A percentile compares a stretch with the other conserved stretches of the same genome.
These are phyloP conservation scores for Hymenochaete sp. DNA, from an alignment of 1,284 basidiomycete species.

Conservation along the genomic window DNA sequence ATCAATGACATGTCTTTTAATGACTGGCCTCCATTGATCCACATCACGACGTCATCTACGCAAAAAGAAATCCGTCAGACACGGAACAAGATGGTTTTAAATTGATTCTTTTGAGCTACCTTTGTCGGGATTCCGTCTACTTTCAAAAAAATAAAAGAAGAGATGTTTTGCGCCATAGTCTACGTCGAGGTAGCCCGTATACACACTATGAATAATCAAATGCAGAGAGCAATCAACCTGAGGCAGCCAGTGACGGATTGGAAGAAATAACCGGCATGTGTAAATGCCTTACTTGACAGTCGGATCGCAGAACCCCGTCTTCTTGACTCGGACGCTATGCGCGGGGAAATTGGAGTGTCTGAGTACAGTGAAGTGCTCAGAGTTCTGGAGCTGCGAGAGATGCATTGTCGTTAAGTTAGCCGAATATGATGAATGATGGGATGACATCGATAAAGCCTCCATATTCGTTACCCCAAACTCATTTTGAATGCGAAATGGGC, in stretches of 20 bases:
- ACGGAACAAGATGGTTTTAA: background rate
- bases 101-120: slow-evolving; percentile 22
- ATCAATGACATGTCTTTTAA: background rate
- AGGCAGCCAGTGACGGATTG: background rate
- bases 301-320: slow-evolving; percentile 52
- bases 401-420: slow-evolving; percentile 10
- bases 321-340: slow-evolving; percentile 52
- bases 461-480: too few relatives aligned
- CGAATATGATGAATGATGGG: too few relatives aligned
- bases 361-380: slow-evolving; percentile 35
- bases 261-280: too few relatives aligned
- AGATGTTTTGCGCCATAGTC: slow-evolving; percentile 53
- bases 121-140: slow-evolving; percentile 53
- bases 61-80: background rate
- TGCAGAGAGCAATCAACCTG: background rate
- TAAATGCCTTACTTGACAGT: slow-evolving; percentile 55
- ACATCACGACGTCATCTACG: slow-evolving; percentile 58
- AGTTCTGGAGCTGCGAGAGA: slow-evolving; percentile 29
- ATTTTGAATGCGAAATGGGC: too few relatives aligned
- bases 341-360: slow-evolving; percentile 40
- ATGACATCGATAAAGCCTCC: too few relatives aligned
- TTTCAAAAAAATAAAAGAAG: slow-evolving; percentile 86
- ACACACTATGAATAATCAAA: slow-evolving; percentile 31
- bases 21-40: slow-evolving; percentile 55
- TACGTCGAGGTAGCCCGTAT: slow-evolving; percentile 56